Conservation (phyloP, 139 green algal species). For the Tetraselmis striata region DNA sequence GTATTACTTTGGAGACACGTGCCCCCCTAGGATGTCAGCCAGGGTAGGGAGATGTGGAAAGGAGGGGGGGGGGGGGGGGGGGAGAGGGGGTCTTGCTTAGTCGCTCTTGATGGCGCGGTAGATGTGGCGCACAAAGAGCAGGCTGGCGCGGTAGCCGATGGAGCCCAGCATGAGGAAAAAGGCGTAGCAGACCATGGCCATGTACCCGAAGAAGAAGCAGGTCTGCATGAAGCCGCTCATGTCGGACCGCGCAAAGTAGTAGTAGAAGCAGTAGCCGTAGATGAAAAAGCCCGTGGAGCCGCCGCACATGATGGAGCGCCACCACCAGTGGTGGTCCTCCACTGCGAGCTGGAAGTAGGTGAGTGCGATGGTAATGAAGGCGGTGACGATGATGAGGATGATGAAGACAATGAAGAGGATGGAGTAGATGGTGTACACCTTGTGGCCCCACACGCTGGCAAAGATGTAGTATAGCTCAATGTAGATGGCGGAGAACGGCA, state of each 20-base stretch:
- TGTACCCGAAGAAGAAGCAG: conserved; percentile 80
- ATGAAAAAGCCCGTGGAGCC: conserved; percentile 93
- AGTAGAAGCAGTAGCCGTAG: conserved; percentile 97
- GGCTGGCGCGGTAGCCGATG: conserved; percentile 63
- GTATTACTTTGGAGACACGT: no score
- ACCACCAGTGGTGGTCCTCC: conserved; percentile 90
- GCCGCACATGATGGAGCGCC: conserved; percentile 90
- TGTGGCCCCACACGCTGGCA: conserved; percentile 92
- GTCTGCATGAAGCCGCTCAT: conserved; percentile 76
- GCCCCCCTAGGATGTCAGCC: no score
- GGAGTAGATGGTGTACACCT: conserved; percentile 90
- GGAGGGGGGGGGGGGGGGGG: no score
- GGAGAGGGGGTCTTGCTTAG: no score
- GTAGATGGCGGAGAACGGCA: conserved; percentile 92
- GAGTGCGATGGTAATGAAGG: conserved; percentile 91
- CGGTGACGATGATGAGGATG: conserved; percentile 88
- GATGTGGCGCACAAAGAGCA: conserved; percentile 58
- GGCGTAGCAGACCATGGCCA: conserved; percentile 64
- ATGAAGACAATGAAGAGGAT: conserved; percentile 93
- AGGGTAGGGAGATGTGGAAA: no score
- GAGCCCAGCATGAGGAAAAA: conserved; percentile 82
- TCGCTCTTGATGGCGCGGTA: conserved; percentile 53
- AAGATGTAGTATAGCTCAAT: conserved; percentile 99
- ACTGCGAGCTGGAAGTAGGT: conserved; percentile 95
- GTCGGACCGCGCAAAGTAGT: conserved; percentile 80